phyloP scores from a whole-genome alignment of 2,329 filamentous ascomycete genomes.

The Westerdykella ornata region DNA sequence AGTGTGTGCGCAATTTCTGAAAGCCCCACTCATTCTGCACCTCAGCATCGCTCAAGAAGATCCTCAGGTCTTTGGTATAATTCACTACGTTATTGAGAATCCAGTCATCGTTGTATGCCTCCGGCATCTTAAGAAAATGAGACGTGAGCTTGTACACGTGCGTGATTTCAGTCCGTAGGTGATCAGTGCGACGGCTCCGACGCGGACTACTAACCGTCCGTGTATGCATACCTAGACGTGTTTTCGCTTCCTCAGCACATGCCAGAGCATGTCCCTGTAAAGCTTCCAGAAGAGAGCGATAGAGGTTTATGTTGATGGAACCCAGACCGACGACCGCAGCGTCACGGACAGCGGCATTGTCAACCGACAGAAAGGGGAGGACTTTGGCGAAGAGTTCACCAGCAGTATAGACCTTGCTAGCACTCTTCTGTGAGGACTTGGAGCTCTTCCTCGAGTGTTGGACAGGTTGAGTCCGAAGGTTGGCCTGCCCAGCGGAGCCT shows the following conservation, averaged over 20 bases:
- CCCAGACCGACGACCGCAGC: constrained; percentile 88
- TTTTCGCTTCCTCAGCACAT: constrained; percentile 83
- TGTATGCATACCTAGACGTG: constrained; percentile 68
- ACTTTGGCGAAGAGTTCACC: constrained; percentile 84
- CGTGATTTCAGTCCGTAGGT: constrained; percentile 86
- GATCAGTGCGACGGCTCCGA: constrained; percentile 75
- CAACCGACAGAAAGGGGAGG: constrained; percentile 75
- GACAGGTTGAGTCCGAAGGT: constrained; percentile 47
- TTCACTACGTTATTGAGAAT: constrained; percentile 80
- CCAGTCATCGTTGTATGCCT: constrained; percentile 81
- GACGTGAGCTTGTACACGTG: constrained; percentile 93
- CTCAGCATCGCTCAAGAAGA: constrained; percentile 91
- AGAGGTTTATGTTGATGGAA: constrained; percentile 91
- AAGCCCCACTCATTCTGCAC: constrained; percentile 94
- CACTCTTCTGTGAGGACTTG: constrained; percentile 57
- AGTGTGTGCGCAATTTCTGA: constrained; percentile 83
- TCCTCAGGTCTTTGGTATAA: constrained; percentile 85
- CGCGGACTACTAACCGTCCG: constrained; percentile 76
- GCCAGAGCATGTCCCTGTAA: constrained; percentile 77
- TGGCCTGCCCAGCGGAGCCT: constrained; percentile 52
- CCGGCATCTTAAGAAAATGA: constrained; percentile 72
- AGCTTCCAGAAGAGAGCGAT: constrained; percentile 82
- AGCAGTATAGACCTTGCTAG: constrained; percentile 80
- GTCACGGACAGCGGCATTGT: constrained; percentile 73
- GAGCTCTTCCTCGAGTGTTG: constrained; percentile 81